A percentile compares a stretch with the other conserved stretches of the same genome.
Evolutionary conservation across 2,329 filamentous ascomycete species (phyloP).

Genomic region (Elsinoe arachidis): DNA sequence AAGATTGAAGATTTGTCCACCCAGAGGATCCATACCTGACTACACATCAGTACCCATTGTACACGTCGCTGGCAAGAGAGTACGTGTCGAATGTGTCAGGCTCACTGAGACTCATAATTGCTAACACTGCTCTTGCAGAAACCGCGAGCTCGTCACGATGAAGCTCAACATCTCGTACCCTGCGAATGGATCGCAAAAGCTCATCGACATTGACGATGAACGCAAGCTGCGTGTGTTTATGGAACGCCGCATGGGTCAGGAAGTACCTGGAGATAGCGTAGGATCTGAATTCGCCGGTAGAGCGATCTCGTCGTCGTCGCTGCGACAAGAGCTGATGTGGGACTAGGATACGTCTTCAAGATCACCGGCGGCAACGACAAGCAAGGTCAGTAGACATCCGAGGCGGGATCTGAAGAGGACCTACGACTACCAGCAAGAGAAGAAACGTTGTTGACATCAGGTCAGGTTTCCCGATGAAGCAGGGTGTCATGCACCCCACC

Average conservation of each 20-base stretch:
- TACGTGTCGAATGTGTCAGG: too few relatives aligned
- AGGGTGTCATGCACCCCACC: conserved; percentile 97
- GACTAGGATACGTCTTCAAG: conserved; percentile 71
- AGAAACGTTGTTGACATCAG: not conserved
- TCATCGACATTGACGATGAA: conserved; percentile 98
- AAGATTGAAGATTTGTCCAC: too few relatives aligned
- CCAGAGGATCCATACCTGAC: too few relatives aligned
- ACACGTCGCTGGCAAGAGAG: too few relatives aligned
- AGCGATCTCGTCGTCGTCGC: not conserved
- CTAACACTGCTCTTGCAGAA: too few relatives aligned
- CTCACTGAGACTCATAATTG: not conserved
- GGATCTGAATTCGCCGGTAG: conserved; percentile 97
- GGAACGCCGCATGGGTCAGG: conserved; percentile 93
- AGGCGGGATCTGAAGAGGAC: not conserved
- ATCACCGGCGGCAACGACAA: conserved; percentile 99
- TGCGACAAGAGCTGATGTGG: not conserved
- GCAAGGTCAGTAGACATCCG: conserved; percentile 46
- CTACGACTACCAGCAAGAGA: not conserved
- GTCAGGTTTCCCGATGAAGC: conserved; percentile 98
- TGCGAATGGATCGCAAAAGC: conserved; percentile 99
- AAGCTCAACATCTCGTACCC: conserved; percentile 81
- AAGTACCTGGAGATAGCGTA: conserved; percentile 87
- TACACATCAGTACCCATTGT: too few relatives aligned
- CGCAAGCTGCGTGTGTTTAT: conserved; percentile 98
- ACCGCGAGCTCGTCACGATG: conserved; percentile 37